phyloP scores from a whole-genome alignment of 2,329 filamentous ascomycete genomes.

The Phyllosticta paracitricarpa region DNA sequence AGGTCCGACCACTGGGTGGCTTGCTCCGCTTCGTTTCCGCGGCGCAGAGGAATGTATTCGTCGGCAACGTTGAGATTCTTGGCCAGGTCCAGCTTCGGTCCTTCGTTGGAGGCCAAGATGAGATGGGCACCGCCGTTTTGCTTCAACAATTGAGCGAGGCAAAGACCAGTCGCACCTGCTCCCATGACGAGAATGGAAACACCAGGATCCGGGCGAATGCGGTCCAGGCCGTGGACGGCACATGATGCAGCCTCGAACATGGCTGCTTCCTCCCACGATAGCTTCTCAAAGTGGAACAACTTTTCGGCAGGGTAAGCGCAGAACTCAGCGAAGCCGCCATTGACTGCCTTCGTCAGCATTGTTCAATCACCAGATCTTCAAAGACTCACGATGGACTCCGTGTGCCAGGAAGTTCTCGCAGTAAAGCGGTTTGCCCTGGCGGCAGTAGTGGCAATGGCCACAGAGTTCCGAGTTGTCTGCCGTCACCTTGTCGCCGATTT shows the following conservation, averaged over 20 bases:
- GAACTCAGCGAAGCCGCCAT: slow-evolving; percentile 66
- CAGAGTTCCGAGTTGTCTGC: slow-evolving; percentile 57
- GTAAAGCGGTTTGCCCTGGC: slow-evolving; percentile 55
- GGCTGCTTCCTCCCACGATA: slow-evolving; percentile 58
- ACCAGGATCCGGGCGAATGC: slow-evolving; percentile 56
- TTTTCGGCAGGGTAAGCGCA: slow-evolving; percentile 45
- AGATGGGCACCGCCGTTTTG: slow-evolving; percentile 60
- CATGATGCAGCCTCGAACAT: slow-evolving; percentile 62
- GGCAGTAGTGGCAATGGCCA: slow-evolving; percentile 64
- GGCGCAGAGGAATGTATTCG: slow-evolving; percentile 36
- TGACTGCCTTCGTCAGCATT: slow-evolving; percentile 31
- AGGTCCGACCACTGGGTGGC: slow-evolving; percentile 51
- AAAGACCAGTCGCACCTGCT: slow-evolving; percentile 56
- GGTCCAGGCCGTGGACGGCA: slow-evolving; percentile 60
- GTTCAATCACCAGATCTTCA: neutral
- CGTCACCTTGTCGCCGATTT: slow-evolving; percentile 52
- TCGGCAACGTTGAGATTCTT: slow-evolving; percentile 38
- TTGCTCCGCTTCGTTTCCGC: slow-evolving; percentile 33
- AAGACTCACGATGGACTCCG: slow-evolving; percentile 42
- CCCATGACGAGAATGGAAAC: slow-evolving; percentile 57
- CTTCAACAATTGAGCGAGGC: slow-evolving; percentile 52
- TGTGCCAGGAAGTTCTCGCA: slow-evolving; percentile 62
- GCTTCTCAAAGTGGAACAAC: slow-evolving; percentile 57
- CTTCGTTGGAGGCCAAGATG: slow-evolving; percentile 57
- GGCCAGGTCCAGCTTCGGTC: slow-evolving; percentile 62